phyloP scores from a whole-genome alignment of 2,329 filamentous ascomycete species.

The Fusarium hostae region DNA sequence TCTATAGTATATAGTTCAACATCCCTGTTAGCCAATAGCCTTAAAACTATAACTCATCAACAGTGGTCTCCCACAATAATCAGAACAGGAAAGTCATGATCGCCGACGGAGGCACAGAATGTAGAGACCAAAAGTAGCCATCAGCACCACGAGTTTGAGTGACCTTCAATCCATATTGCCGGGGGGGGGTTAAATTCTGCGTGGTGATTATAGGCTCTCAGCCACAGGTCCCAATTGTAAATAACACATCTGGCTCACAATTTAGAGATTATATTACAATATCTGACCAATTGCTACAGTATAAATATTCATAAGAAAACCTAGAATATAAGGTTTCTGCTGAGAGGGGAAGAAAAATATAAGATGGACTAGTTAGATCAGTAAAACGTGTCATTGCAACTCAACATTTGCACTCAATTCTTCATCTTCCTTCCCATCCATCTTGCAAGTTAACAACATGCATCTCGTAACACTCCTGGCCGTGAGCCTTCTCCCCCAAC shows the following conservation, averaged over 20 bases:
- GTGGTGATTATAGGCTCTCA: not conserved
- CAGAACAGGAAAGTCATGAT: no score
- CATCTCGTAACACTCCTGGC: not conserved
- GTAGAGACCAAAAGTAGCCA: fast-evolving
- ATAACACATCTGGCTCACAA: not conserved
- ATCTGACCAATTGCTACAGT: fast-evolving
- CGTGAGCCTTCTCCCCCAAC: not conserved
- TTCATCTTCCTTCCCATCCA: not conserved
- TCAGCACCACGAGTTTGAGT: not conserved
- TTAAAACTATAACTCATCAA: no score
- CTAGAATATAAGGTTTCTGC: not conserved
- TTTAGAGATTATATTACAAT: fast-evolving
- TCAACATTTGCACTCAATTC: fast-evolving
- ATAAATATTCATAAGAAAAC: no score
- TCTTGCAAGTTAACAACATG: not conserved
- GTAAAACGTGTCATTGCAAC: not conserved
- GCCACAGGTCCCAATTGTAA: not conserved
- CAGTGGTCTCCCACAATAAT: no score
- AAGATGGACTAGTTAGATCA: not conserved
- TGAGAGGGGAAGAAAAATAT: not conserved
- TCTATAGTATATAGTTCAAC: no score
- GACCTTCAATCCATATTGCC: not conserved
- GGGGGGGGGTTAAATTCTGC: not conserved
- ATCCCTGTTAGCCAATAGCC: no score
- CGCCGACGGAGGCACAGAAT: not conserved